Percentiles rank a stretch among this genome's conserved stretches.
These are phyloP conservation scores for Pleurotus giganteus DNA, from an alignment of 768 basidiomycete genomes.

Conservation along the genomic window DNA sequence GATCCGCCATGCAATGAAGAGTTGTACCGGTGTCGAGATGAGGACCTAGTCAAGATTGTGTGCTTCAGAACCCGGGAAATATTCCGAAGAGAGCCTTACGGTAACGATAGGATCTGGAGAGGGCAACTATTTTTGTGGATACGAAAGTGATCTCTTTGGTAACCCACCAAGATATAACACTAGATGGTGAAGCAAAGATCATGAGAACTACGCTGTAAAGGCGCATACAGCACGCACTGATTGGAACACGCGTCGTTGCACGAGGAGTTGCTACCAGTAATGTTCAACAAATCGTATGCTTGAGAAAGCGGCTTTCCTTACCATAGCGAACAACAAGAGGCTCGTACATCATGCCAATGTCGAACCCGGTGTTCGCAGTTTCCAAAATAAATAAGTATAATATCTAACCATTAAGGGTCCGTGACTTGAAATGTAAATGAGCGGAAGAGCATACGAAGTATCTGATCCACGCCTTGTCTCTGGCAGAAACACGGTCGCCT, in stretches of 20 bases:
- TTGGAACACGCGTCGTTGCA: background rate
- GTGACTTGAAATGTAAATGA: background rate
- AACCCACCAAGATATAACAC: constrained; percentile 5
- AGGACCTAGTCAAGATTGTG: background rate
- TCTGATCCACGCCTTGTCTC: background rate
- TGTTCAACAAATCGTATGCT: background rate
- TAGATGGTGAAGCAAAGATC: background rate
- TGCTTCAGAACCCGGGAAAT: background rate
- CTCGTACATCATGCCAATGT: constrained; percentile 19
- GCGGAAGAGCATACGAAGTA: background rate
- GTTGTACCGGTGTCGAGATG: constrained; percentile 8
- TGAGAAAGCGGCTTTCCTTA: background rate
- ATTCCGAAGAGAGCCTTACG: background rate
- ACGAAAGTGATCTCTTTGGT: background rate
- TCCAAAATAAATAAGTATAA: constrained; percentile 18
- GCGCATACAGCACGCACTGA: background rate
- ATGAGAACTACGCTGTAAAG: background rate
- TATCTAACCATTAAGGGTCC: constrained; percentile 5
- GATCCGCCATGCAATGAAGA: constrained; percentile 11
- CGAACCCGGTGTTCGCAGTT: constrained; percentile 15
- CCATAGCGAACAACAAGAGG: constrained; percentile 15
- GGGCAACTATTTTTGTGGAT: background rate
- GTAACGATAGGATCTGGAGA: constrained; percentile 4
- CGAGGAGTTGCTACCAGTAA: background rate
- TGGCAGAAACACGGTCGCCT: too few relatives aligned